Base-by-base conservation (phyloP, 2,329 filamentous ascomycete genomes). In the Diplodia sapinea region DNA sequence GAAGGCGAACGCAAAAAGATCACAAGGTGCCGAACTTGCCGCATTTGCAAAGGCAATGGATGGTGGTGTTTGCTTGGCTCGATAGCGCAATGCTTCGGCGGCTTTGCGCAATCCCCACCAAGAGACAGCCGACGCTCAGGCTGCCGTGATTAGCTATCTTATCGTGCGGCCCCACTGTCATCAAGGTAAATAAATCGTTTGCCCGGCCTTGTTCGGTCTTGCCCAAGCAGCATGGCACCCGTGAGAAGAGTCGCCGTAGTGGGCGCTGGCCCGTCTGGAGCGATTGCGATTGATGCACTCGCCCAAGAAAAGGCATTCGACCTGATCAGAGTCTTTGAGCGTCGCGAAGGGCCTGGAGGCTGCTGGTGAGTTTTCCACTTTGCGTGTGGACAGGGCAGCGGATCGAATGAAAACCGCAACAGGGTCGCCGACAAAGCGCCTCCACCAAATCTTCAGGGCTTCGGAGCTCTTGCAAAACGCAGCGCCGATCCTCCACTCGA, bases 251-350 rank as follows among this genome's bases (percentile, higher is more conserved):
- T 89, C 13, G 87, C 87, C 20, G 82, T 89, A 6, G 87, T 89
- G 71, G 87, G 87, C 7, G 82, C 86, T 2, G 87, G 87, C 6
- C 87, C 88, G 7, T 82, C 85, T 3, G 87, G 87, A 2, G 85
- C 85, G 13, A 88, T 89, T 67, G 77, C 86, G 0, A 83, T 88
- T 3, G 86, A 89, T 78, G 87, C 87, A 4, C 75, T 89, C 36
- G 82, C 81, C 31, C 82, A 86, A 72, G 88, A 90, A 73, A 80
- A 86, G 69, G 73, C 78, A 0, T 89, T 89, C 71, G 84, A 88
- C 68, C 75, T 80, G 2, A 86, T 89, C 66, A 82, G 85, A 6
- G 86, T 89, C 0, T 90, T 89, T 73, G 88, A 90, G 73, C 80
- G 87, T 33, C 82, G 86, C 62, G 85, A 87, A 69, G 82, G 80